These are phyloP conservation scores for Ophiorrhiza pumila DNA, from an alignment of 257 asterid genomes.

Conservation along the genomic window DNA sequence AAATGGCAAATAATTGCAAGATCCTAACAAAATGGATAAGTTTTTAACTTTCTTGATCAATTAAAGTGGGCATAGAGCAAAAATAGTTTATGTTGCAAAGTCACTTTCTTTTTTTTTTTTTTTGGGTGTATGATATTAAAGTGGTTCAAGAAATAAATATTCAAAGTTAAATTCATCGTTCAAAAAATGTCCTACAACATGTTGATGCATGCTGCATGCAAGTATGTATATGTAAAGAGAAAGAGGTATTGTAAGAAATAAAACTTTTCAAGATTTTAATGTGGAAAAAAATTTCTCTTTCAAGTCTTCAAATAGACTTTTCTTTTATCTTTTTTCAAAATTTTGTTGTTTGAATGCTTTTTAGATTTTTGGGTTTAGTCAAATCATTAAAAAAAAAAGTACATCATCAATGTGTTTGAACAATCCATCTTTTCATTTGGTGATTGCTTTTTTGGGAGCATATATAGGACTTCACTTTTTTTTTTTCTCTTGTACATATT, in stretches of 20 bases:
- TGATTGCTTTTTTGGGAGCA: slow-evolving; percentile 44
- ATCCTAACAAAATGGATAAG: too few species aligned
- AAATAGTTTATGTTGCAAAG: too few species aligned
- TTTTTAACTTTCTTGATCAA: too few species aligned
- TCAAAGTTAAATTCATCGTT: not conserved
- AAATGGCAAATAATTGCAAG: too few species aligned
- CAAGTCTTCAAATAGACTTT: slow-evolving; percentile 33
- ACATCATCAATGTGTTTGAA: slow-evolving; percentile 25
- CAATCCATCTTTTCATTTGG: slow-evolving; percentile 29
- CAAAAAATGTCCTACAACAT: not conserved
- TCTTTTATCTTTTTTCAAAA: slow-evolving; percentile 14
- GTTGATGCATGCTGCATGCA: slow-evolving; percentile 21
- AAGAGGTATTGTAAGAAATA: slow-evolving; percentile 3
- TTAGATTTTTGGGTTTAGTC: slow-evolving; percentile 33
- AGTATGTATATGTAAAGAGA: not conserved
- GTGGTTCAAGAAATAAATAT: not conserved
- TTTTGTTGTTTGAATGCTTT: slow-evolving; percentile 31
- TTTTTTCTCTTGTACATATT: slow-evolving; percentile 26
- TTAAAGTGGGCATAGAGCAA: too few species aligned
- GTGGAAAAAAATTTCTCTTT: slow-evolving; percentile 33
- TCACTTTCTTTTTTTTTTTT: too few species aligned
- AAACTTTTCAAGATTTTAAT: slow-evolving; percentile 21
- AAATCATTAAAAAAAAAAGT: slow-evolving; percentile 39
- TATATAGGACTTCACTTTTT: slow-evolving; percentile 24
- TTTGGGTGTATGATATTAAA: not conserved